Percentiles rank a stretch among this genome's conserved stretches.
phyloP scores from a whole-genome alignment of 2,329 filamentous ascomycete species.

The Aspergillus tanneri region DNA sequence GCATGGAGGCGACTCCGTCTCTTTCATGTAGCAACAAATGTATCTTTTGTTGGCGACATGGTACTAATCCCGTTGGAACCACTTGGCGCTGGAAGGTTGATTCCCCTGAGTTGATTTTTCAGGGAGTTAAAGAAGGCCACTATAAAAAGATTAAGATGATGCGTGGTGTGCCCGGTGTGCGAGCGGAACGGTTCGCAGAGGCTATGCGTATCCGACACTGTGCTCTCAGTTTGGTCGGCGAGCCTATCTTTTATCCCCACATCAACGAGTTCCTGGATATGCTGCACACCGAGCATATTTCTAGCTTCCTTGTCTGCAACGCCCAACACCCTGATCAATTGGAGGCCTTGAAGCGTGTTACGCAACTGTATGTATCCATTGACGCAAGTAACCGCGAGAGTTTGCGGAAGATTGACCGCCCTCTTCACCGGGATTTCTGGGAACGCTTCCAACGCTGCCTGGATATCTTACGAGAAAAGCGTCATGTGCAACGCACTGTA shows the following conservation, averaged over 20 bases:
- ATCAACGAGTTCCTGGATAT: conserved; percentile 89
- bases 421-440: conserved; percentile 95
- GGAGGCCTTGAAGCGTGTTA: conserved; percentile 76
- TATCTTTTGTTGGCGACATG: conserved; percentile 98
- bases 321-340: conserved; percentile 94
- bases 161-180: conserved; percentile 86
- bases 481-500: conserved; percentile 84
- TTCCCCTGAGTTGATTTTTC: conserved; percentile 82
- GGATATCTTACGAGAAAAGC: conserved; percentile 79
- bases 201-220: conserved; percentile 93
- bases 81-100: conserved; percentile 97
- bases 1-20: conserved; percentile 96
- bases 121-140: conserved; percentile 85
- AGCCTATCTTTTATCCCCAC: conserved; percentile 98
- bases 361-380: conserved; percentile 94
- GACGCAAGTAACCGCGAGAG: conserved; percentile 89
- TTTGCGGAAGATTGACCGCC: conserved; percentile 83
- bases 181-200: conserved; percentile 87
- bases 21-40: conserved; percentile 97
- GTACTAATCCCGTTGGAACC: conserved; percentile 93
- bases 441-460: conserved; percentile 89
- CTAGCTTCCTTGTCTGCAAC: conserved; percentile 94
- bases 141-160: conserved; percentile 99
- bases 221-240: conserved; percentile 85
- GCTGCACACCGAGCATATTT: conserved; percentile 83